Evolutionary conservation across 2,329 filamentous ascomycete genomes (phyloP).

Genomic region (Scedosporium dehoogii): DNA sequence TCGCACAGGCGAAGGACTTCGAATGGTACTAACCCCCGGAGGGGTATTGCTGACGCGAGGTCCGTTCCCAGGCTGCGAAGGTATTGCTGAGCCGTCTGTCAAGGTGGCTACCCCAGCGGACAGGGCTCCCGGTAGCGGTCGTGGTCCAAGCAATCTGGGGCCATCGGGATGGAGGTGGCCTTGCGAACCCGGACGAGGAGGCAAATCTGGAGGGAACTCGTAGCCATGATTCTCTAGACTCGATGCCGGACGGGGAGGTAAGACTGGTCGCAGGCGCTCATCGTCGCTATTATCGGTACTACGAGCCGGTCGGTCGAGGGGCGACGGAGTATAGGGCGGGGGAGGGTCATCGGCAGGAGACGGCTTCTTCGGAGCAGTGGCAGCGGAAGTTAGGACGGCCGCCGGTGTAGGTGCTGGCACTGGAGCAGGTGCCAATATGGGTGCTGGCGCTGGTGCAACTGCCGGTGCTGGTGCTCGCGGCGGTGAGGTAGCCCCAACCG

Average conservation of each 20-base stretch:
- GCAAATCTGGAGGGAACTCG: constrained; percentile 4
- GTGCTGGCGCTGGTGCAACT: neutral
- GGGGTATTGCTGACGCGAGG: neutral
- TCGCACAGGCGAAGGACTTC: neutral
- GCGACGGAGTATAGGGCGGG: constrained; percentile 7
- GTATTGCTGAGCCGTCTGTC: neutral
- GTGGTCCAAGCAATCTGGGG: neutral
- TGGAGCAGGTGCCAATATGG: neutral
- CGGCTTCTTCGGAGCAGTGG: neutral
- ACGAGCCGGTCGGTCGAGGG: constrained; percentile 2
- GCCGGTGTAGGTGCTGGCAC: neutral
- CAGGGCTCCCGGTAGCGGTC: neutral
- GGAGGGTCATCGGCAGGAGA: constrained; percentile 7
- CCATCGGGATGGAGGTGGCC: neutral
- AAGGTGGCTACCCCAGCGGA: neutral
- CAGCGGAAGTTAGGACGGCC: neutral
- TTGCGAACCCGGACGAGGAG: neutral
- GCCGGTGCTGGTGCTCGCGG: neutral
- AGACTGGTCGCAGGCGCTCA: neutral
- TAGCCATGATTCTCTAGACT: neutral
- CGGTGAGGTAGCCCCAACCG: constrained; percentile 5
- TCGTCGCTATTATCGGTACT: neutral
- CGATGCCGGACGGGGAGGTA: constrained; percentile 5
- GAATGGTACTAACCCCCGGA: neutral
- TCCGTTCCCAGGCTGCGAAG: neutral